Base-by-base conservation (phyloP, 2,329 filamentous ascomycete species). In the Aspergillus sp. region DNA sequence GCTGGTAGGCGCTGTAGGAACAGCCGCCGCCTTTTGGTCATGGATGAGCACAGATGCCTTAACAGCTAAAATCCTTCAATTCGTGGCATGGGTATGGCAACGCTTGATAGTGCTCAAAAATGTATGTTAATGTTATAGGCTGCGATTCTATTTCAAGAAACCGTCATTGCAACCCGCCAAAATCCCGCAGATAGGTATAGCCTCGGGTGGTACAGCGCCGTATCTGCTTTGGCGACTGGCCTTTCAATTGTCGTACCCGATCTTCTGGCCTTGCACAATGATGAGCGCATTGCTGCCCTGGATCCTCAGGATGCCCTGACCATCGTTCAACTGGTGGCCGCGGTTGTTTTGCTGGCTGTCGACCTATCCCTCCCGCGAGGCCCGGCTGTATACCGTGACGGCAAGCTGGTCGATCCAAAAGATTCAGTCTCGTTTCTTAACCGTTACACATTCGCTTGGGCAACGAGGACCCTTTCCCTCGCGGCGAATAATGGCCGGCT, bases 361-460 rank as follows among this genome's bases (percentile, higher is more conserved):
- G 59, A 61, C 15, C 27, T 87, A 15, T 78, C 78, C 1, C 74
- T 90, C 17, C 87, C 86, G 9, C 81, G 88, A 48, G 80, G 89
- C 11, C 89, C 89, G 4, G 80, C 85, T 42, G 84, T 90, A 27
- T 89, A 80, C 68, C 77, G 82, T 66, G 68, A 86, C 44, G 84
- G 79, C 33, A 75, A 79, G 41, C 70, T 77, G 7, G 85, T 93
- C 27, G 88, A 92, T 67, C 75, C 77, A 12, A 80, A 86, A 73
- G 81, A 80, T 65, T 86, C 86, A 0, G 78, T 77, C 6, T 86
- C 86, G 1, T 83, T 85, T 3, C 77, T 88, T 52, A 80, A 74
- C 49, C 82, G 83, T 53, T 85, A 84, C 67, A 89, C 83, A 17
- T 91, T 86, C 75, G 74, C 77, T 41, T 92, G 89, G 89, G 79